Evolutionary conservation across 2,329 filamentous ascomycete species (phyloP), one percentile per base, ranked within the genome.

Genomic region (Aureobasidium uvarum): DNA sequence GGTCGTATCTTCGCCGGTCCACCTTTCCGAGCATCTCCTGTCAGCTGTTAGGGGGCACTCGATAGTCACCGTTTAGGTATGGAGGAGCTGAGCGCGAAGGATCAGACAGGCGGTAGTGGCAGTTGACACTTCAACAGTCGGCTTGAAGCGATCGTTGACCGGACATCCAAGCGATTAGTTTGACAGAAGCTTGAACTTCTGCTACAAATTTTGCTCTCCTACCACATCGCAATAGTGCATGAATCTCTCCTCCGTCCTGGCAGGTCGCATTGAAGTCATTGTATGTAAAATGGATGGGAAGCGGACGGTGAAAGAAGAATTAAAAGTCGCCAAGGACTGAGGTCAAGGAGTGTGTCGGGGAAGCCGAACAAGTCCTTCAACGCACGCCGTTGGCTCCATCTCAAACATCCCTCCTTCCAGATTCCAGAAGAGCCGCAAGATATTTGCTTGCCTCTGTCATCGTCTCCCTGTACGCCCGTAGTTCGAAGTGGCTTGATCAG

Each of bases 121-220:
- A 62, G 58, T 62, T 62, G 56, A 50, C 56, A 50, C n/a, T n/a
- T 28, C 31, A 62, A 50, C 58, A 33, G 58, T 62, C 43, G 28
- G 56, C 31, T 38, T 60, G 41, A 11, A 62, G 58, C 58, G 58
- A 39, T 50, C 58, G 43, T 39, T 62, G 16, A 25, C 31, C 25
- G 31, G 31, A 7, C 10, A 11, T 38, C 8, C 3, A 6, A 36
- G 33, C 33, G 33, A 36, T 13, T 2, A 13, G 33, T 28, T 25
- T 38, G n/a, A 38, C 56, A n/a, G 28, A n/a, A 13, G 5, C 28
- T 10, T 52, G 50, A 10, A 31, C 18, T 18, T 52, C 50, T 52
- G 28, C 23, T 7, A 25, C 3, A 31, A 31, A 4, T 16, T 1
- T 14, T 10, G 20, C 31, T 23, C 2, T 18, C 45, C 2, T 45